phyloP scores from a whole-genome alignment of 495 filamentous ascomycete genomes.

The Amorphotheca resinae region DNA sequence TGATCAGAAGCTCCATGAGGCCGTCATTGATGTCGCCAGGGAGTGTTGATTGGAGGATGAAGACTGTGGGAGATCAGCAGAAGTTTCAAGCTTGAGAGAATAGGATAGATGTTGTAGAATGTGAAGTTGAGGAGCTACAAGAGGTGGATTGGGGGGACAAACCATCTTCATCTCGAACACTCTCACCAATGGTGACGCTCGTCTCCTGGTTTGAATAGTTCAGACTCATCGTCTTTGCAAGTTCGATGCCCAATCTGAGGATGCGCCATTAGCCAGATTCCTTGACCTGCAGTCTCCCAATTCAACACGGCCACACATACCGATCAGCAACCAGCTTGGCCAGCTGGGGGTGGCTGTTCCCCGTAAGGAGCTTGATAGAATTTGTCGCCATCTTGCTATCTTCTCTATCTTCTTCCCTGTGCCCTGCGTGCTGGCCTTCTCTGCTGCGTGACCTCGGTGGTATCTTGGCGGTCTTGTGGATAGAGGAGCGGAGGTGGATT shows the following conservation, averaged over 20 bases:
- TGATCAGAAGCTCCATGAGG: constrained; percentile 96
- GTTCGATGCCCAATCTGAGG: constrained; percentile 75
- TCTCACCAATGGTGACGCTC: constrained; percentile 92
- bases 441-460: too few relatives aligned
- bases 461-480: too few relatives aligned
- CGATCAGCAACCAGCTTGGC: constrained; percentile 83
- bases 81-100: constrained; percentile 8
- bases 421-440: too few relatives aligned
- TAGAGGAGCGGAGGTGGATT: too few relatives aligned
- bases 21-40: constrained; percentile 98
- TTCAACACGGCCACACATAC: constrained; percentile 30
- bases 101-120: too few relatives aligned
- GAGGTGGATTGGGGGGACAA: constrained; percentile 14
- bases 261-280: constrained; percentile 1
- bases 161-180: constrained; percentile 94
- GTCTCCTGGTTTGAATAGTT: constrained; percentile 98
- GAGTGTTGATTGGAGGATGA: constrained; percentile 89
- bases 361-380: constrained; percentile 92
- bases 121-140: background rate
- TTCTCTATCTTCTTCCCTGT: too few relatives aligned
- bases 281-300: background rate
- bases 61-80: constrained; percentile 47
- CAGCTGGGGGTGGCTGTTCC: constrained; percentile 87
- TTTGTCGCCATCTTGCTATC: constrained; percentile 62
- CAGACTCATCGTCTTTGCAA: constrained; percentile 84